Base-by-base conservation (phyloP, 192 early-diverging fungal species). In the Dissophora globulifera region DNA sequence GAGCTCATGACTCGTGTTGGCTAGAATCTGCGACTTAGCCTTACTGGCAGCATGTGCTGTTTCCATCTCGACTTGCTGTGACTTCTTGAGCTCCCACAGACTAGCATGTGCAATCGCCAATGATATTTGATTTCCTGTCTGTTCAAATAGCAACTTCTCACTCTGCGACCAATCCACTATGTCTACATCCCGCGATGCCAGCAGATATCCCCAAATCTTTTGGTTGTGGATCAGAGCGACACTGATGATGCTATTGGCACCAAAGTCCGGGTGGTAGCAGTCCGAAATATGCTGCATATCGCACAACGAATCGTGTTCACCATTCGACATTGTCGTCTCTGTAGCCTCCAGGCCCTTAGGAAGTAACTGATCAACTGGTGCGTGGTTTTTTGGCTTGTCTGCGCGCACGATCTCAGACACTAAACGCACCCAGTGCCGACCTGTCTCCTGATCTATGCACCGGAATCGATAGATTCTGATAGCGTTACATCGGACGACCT, bases 1-100 rank as follows among this genome's bases (percentile, higher is more conserved):
- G 6, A 75, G 62, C 20, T 75, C 71, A 26, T 75, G 71, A 38
- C 62, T 68, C 11, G 80, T 81, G 25, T 81, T 81, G 20, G 80
- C 80, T 43, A 81, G 42, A 15, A 81, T 81, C 53, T 81, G 80
- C 23, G 59, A 60, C 23, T 81, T 81, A n/a, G 80, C 74, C 41
- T 81, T 65, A 31, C 65, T 78, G 1, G 80, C 80, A 19, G 63
- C 74, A 60, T 78, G 69, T 2, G 75, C 80, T 22, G 80, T 64
- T 19, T 81, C 75, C 56, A 81, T 81, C 53, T 81, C 68, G n/a
- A 71, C 75, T 38, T 81, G 74, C 25, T 67, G 63, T 40, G 61
- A 67, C 50, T 72, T 59, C 29, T 81, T 81, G 47, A 78, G 41
- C 50, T 81, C 69, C 61, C 62, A 78, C 1, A 78, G 33, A 38